Evolutionary conservation across 2,329 filamentous ascomycete genomes (phyloP), one percentile per base, ranked within the genome.

Genomic region (Ophiostoma montium): DNA sequence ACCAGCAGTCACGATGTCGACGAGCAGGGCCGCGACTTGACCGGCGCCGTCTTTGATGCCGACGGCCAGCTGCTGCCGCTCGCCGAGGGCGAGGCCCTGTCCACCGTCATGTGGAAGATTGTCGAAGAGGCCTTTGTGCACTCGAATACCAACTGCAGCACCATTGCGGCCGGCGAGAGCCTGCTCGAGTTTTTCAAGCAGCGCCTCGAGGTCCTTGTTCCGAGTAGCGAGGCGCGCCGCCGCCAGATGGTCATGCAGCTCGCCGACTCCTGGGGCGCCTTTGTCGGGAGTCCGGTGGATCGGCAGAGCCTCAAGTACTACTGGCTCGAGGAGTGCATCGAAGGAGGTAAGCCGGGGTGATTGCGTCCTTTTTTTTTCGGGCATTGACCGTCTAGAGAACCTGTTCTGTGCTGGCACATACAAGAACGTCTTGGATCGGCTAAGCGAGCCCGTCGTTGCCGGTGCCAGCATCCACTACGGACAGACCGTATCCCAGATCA

Each of bases 311-410:
- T 87, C 31, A 84, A 80, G 65, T 87, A 78, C 65, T 84, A 86
- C 60, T 86, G 82, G 81, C 61, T 88, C 5, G 84, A 88, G 59
- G 82, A 87, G 62, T 85, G 81, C 55, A 80, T 87, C 47, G 82
- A 86, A 59, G 83, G 82, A 42, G 75, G 76, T 76, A 59, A 56
- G 67, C 12, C 19, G 10, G 10, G 10, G 38, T 27, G n/a, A n/a
- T n/a, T 41, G 4, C 21, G 9, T 27, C 15, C 3, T 9, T 41
- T 15, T n/a, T 18, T 15, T 12, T 5, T 38, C 16, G 16, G 16
- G 7, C 58, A 6, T 18, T 39, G 51, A 54, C 50, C 48, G 49
- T 50, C 7, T 41, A 78, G 76, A 78, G 56, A 80, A 79, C 50
- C 61, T 80, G 12, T 78, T 79, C 54, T 76, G 75, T 51, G 70